These are phyloP conservation scores for Papiliotrema nemorosa DNA, from an alignment of 1,284 basidiomycete species.

Conservation along the genomic window DNA sequence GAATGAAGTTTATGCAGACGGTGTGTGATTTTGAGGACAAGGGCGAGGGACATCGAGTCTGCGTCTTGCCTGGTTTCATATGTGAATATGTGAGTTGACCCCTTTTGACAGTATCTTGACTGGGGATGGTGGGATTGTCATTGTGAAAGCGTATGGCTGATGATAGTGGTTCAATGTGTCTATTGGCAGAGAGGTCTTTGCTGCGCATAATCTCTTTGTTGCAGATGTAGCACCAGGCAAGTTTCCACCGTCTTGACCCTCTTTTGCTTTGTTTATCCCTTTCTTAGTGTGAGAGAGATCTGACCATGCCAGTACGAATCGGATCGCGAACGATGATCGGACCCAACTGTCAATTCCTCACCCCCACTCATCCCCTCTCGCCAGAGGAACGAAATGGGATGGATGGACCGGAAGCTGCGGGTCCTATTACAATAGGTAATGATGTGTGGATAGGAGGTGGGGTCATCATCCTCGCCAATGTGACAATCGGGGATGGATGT, in stretches of 20 bases:
- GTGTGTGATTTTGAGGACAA: slow-evolving; percentile 13
- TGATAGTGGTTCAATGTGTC: slow-evolving; percentile 45
- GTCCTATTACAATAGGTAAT: slow-evolving; percentile 47
- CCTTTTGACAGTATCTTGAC: not conserved
- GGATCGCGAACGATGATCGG: slow-evolving; percentile 48
- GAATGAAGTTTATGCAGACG: slow-evolving; percentile 21
- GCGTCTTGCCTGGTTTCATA: slow-evolving; percentile 10
- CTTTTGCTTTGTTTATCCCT: not conserved
- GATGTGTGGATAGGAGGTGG: slow-evolving; percentile 53
- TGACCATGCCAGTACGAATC: slow-evolving; percentile 35
- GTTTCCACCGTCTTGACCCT: slow-evolving; percentile 9
- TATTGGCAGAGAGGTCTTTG: slow-evolving; percentile 39
- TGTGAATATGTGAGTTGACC: slow-evolving; percentile 35
- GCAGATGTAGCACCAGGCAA: slow-evolving; percentile 43
- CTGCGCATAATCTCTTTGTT: slow-evolving; percentile 42
- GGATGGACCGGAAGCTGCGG: slow-evolving; percentile 44
- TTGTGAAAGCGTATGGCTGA: not conserved
- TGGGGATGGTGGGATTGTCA: not conserved
- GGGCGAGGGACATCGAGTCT: slow-evolving; percentile 7
- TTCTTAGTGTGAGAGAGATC: not conserved
- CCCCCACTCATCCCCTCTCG: slow-evolving; percentile 48
- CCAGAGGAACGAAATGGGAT: slow-evolving; percentile 46
- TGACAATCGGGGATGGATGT: slow-evolving; percentile 52
- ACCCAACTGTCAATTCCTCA: slow-evolving; percentile 47
- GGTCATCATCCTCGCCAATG: slow-evolving; percentile 50